Base-by-base conservation (phyloP, 192 early-diverging fungal genomes). In the Gonapodya prolifera region DNA sequence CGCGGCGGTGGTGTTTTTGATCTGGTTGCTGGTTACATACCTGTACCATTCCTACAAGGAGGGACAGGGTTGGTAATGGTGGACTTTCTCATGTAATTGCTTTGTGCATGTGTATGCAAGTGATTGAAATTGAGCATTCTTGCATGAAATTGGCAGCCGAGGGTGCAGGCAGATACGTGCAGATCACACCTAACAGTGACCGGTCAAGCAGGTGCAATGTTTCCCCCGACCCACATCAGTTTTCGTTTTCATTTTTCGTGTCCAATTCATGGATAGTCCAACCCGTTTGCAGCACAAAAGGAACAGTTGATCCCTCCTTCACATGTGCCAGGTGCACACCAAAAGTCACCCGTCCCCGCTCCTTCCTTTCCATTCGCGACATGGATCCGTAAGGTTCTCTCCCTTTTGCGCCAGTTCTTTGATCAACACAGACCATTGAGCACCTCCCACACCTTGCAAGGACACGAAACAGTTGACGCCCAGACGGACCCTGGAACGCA, bases 361-460 rank as follows among this genome's bases (percentile, higher is more conserved):
- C 30, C 75, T 76, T 69, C 79, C 81, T 75, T 84, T 28, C 30
- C 30, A 33, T 75, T 75, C 33, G 73, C 13, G 73, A 0, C 73
- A 75, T n/a, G 73, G 89, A 90, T 0, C 86, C 80, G 78, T 88
- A 93, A 2, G 91, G 91, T 78, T 92, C 91, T 31, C 85, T 85
- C 28, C 87, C 82, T 75, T 82, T 80, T 74, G 83, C 77, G 2
- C 84, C 89, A 18, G 89, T 91, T 69, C 83, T 81, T 70, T 89
- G 90, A 77, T 94, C 86, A 30, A 93, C 84, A 36, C 88, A 89
- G n/a, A 93, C 85, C 80, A 81, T 80, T 30, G 35, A 30, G 33
- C 80, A 81, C 30, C 80, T 30, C 35, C 80, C 80, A 35, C 80
- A 81, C 0, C 28, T n/a, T 1, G 33, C 80, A 23, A 33, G 33